Base-by-base conservation (phyloP, 116 monocot species). In the Iris pallida region DNA sequence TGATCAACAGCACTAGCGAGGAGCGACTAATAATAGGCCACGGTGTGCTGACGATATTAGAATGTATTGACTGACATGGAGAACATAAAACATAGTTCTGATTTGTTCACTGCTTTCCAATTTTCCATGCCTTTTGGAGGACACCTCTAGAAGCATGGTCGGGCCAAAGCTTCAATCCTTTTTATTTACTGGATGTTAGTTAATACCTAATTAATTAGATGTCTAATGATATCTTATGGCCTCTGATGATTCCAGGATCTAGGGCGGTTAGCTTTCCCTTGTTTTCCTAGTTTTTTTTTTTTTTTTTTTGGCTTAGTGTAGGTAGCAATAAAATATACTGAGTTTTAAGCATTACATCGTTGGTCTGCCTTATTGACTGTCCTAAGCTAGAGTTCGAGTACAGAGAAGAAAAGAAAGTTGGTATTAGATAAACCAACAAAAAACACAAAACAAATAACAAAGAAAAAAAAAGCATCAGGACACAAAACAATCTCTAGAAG, bases 91-190 rank as follows among this genome's bases (percentile, higher is more conserved):
- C 7, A 41, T 53, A 54, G 48, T 20, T 67, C n/a, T 67, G 67
- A 67, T 67, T 67, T 52, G 67, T 42, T 53, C 11, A 66, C 52
- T 18, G 66, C 53, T 20, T 62, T 53, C 52, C 53, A 52, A 51
- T 30, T 20, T 62, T 53, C 52, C 53, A 52, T 66, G 40, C n/a
- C 51, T 40, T 58, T 30, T 20, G 58, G 58, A 58, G 58, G 58
- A 30, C 58, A 58, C 58, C 30, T 9, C 30, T 51, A 51, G 65
- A 20, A 51, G 49, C 10, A 5, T 17, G 63, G 0, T 47, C 0
- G 65, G n/a, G 13, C 49, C 49, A 65, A 65, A 65, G 49, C 20
- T 51, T 47, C 20, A 16, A 19, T 65, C 47, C 65, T 49, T 65
- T 65, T 64, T 17, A 48, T 6, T 65, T 8, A 51, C 18, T 18